These are phyloP conservation scores for Fusarium sp. DNA, from an alignment of 2,329 filamentous ascomycete genomes.

Conservation along the genomic window DNA sequence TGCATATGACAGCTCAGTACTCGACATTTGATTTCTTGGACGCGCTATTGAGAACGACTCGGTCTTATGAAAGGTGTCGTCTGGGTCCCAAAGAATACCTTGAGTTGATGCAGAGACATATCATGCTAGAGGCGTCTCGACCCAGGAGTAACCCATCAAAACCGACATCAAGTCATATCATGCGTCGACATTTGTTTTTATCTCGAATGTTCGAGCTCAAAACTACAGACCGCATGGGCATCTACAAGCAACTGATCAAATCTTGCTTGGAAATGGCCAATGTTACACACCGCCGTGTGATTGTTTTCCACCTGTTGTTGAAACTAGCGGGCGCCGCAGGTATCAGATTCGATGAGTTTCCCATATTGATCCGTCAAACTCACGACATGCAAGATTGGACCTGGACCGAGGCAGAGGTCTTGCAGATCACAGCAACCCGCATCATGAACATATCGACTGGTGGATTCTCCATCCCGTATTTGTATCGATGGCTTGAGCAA, in stretches of 20 bases:
- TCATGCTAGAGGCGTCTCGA: constrained; percentile 19
- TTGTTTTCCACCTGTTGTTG: constrained; percentile 32
- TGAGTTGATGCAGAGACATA: constrained; percentile 17
- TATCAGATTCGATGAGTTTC: constrained; percentile 9
- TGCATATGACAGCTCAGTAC: constrained; percentile 31
- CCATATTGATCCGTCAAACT: constrained; percentile 1
- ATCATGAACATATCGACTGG: constrained; percentile 6
- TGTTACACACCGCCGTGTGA: constrained; percentile 10
- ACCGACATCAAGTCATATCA: constrained; percentile 9
- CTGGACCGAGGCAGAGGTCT: constrained; percentile 24
- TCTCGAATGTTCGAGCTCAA: constrained; percentile 12
- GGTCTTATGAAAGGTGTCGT: constrained; percentile 10
- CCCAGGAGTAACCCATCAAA: background rate
- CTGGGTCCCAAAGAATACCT: constrained; percentile 19
- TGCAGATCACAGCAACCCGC: constrained; percentile 25
- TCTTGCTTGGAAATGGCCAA: constrained; percentile 12
- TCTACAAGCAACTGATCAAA: constrained; percentile 8
- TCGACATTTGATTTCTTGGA: constrained; percentile 33
- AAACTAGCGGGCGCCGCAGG: constrained; percentile 16
- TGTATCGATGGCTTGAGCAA: constrained; percentile 10
- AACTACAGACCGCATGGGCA: background rate
- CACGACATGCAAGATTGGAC: constrained; percentile 8
- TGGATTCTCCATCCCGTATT: background rate
- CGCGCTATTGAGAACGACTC: constrained; percentile 21
- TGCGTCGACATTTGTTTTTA: constrained; percentile 28